Evolutionary conservation across 1,139 yeast genomes (phyloP).

Genomic region (Suhomyces kunorum): DNA sequence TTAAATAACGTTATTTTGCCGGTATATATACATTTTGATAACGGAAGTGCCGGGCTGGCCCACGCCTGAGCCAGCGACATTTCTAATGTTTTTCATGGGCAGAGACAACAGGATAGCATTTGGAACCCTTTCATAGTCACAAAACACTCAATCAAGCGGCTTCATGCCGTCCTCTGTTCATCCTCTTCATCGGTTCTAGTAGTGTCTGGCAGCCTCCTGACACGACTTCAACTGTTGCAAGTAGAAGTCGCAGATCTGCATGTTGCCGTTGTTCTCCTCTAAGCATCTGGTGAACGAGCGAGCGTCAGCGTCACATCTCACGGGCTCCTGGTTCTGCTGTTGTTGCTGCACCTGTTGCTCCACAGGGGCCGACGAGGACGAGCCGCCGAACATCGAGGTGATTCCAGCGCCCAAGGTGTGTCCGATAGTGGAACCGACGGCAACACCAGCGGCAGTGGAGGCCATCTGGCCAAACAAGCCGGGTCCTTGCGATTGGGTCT

Average conservation of each 20-base stretch:
- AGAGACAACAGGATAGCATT: too few species aligned
- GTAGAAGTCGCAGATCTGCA: constrained; percentile 95
- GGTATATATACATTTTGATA: too few species aligned
- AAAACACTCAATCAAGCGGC: not conserved
- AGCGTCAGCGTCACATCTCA: constrained; percentile 87
- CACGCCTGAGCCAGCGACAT: too few species aligned
- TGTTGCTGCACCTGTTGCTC: constrained; percentile 39
- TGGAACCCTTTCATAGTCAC: not conserved
- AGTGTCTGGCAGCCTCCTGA: constrained; percentile 88
- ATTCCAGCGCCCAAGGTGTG: constrained; percentile 96
- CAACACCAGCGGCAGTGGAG: constrained; percentile 98
- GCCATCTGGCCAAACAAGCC: constrained; percentile 98
- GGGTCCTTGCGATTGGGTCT: constrained; percentile 56
- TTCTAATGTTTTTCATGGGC: too few species aligned
- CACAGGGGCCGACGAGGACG: constrained; percentile 58
- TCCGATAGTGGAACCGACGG: constrained; percentile 96
- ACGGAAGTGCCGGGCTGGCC: too few species aligned
- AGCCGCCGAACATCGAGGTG: constrained; percentile 84
- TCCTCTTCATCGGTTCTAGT: too few species aligned
- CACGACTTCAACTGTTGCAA: constrained; percentile 96
- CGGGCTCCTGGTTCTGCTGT: constrained; percentile 48
- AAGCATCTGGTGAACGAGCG: constrained; percentile 93
- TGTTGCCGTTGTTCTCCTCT: constrained; percentile 89
- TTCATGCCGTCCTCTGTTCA: too few species aligned
- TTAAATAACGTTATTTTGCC: too few species aligned